phyloP scores from a whole-genome alignment of 306 rosid genomes.

The Notholithocarpus densiflorus region DNA sequence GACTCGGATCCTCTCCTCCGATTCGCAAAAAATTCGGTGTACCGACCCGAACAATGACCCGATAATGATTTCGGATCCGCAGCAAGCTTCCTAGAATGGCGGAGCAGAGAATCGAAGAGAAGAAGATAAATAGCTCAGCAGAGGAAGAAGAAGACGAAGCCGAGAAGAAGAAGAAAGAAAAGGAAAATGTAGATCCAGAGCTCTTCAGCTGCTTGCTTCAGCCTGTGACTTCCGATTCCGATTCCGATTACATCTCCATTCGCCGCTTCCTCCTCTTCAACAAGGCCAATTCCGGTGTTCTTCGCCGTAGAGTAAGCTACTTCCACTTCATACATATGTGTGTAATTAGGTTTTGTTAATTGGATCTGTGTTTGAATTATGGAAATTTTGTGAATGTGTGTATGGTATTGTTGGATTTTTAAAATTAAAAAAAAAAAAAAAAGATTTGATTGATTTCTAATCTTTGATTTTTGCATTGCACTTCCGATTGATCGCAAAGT shows the following conservation, averaged over 20 bases:
- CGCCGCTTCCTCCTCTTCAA: conserved; percentile 76
- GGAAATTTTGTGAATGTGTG: conserved; percentile 1
- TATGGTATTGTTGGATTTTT: not conserved
- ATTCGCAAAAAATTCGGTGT: conserved; percentile 28
- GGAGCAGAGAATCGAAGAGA: conserved; percentile 32
- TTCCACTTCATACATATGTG: not conserved
- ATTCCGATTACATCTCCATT: conserved; percentile 60
- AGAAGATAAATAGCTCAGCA: conserved; percentile 19
- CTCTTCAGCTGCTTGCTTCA: conserved; percentile 74
- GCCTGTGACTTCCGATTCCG: conserved; percentile 48
- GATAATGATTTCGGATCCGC: conserved; percentile 27
- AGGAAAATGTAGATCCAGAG: conserved; percentile 56
- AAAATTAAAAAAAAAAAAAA: too few species aligned
- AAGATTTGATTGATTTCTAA: not conserved
- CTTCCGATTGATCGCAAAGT: not conserved
- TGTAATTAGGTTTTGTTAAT: not conserved
- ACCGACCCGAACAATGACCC: conserved; percentile 26
- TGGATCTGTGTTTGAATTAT: conserved; percentile 7
- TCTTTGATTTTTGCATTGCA: not conserved
- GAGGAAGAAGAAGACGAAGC: conserved; percentile 14
- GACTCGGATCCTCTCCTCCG: conserved; percentile 6
- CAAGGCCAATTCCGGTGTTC: conserved; percentile 58
- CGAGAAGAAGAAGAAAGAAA: conserved; percentile 9
- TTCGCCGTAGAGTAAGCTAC: conserved; percentile 51
- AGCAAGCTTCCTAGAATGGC: conserved; percentile 35